phyloP scores from a whole-genome alignment of 2,329 filamentous ascomycete species.

The Neonectria faginata region DNA sequence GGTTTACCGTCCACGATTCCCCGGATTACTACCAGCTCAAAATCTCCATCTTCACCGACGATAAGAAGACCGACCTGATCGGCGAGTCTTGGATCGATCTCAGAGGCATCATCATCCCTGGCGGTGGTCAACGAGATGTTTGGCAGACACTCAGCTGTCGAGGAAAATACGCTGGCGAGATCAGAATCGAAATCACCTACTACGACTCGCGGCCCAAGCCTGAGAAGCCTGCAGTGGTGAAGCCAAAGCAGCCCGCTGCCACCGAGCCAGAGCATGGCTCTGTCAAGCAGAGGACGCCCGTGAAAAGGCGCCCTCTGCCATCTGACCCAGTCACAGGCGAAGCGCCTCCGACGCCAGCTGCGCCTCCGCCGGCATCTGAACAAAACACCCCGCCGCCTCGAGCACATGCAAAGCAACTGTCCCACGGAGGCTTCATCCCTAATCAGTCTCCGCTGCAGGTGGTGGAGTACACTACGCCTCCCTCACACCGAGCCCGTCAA shows the following conservation, averaged over 20 bases:
- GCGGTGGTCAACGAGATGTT: conserved; percentile 92
- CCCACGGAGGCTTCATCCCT: conserved; percentile 56
- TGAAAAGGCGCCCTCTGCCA: conserved; percentile 87
- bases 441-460: conserved; percentile 66
- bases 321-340: conserved; percentile 77
- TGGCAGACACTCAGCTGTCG: conserved; percentile 91
- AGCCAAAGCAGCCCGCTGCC: conserved; percentile 58
- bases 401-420: conserved; percentile 56
- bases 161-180: conserved; percentile 95
- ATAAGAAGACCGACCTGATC: conserved; percentile 97
- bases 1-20: conserved; percentile 95
- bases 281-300: conserved; percentile 65
- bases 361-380: conserved; percentile 53
- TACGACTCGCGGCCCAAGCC: conserved; percentile 89
- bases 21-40: conserved; percentile 97
- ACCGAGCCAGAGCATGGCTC: conserved; percentile 54
- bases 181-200: conserved; percentile 94
- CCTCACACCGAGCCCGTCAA: conserved; percentile 51
- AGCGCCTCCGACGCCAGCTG: conserved; percentile 36
- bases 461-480: conserved; percentile 62
- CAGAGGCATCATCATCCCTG: conserved; percentile 80
- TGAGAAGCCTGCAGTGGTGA: conserved; percentile 71
- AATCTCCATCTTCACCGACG: conserved; percentile 96
- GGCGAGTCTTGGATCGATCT: conserved; percentile 93
- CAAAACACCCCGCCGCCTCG: conserved; percentile 60